Conservation (phyloP, 1,284 basidiomycete genomes). For the Porogramme epimiltina region DNA sequence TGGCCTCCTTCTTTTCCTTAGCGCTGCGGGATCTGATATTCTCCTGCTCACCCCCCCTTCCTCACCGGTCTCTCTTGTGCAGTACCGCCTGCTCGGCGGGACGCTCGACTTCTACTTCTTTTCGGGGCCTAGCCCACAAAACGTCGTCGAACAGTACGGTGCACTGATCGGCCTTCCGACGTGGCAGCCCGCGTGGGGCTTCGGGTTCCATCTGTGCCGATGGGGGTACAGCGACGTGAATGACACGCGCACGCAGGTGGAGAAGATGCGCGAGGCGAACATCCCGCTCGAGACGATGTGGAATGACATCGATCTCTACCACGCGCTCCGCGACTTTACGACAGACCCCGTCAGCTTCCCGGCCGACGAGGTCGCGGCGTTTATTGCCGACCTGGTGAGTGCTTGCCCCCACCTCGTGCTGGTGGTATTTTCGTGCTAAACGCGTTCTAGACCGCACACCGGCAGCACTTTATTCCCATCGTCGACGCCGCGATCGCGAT, state of each 20-base stretch:
- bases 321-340: conserved; percentile 69
- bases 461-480: conserved; percentile 42
- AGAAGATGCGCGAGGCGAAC: conserved; percentile 59
- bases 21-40: conserved; percentile 66
- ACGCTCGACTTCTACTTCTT: conserved; percentile 67
- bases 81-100: conserved; percentile 70
- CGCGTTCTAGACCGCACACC: conserved; percentile 29
- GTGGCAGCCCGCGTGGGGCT: conserved; percentile 70
- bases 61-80: conserved; percentile 54
- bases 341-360: conserved; percentile 68
- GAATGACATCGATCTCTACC: conserved; percentile 79
- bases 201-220: conserved; percentile 74
- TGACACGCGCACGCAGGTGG: conserved; percentile 67
- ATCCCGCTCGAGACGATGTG: conserved; percentile 76
- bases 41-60: conserved; percentile 51
- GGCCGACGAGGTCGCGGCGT: conserved; percentile 55
- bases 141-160: conserved; percentile 72
- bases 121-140: conserved; percentile 60
- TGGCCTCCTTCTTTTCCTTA: conserved; percentile 46
- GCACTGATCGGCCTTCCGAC: conserved; percentile 60
- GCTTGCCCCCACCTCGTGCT: neutral
- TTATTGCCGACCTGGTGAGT: conserved; percentile 61
- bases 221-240: conserved; percentile 38
- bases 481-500: conserved; percentile 38
- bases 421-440: neutral